Conservation (phyloP, 1,284 basidiomycete species). For the Coriolopsis trogii region DNA sequence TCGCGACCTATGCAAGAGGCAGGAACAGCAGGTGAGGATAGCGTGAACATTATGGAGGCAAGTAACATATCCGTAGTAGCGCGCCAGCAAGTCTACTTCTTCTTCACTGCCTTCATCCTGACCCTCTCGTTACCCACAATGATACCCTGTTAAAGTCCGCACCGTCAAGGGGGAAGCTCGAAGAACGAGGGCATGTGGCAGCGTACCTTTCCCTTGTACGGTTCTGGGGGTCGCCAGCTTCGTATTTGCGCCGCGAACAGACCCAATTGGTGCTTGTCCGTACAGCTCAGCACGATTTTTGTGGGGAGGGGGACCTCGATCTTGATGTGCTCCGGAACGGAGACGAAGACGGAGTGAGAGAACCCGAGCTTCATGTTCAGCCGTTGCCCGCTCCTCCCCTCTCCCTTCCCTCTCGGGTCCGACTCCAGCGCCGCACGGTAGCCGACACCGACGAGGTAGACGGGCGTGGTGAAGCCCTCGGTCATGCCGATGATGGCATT, state of each 20-base stretch:
- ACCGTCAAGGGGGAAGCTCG: constrained; percentile 5
- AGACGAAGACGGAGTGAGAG: constrained; percentile 85
- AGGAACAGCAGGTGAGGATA: not conserved
- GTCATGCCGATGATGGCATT: constrained; percentile 94
- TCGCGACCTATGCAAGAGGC: not conserved
- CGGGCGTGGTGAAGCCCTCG: constrained; percentile 80
- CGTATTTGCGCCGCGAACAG: constrained; percentile 89
- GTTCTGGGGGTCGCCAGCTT: constrained; percentile 88
- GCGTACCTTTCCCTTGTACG: constrained; percentile 94
- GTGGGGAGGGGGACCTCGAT: constrained; percentile 73
- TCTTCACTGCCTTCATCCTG: constrained; percentile 90
- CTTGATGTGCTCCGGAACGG: constrained; percentile 81
- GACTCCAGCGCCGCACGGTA: constrained; percentile 89
- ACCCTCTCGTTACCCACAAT: constrained; percentile 91
- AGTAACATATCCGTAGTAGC: constrained; percentile 14
- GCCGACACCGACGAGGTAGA: constrained; percentile 94
- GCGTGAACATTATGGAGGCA: constrained; percentile 9
- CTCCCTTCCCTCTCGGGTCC: constrained; percentile 69
- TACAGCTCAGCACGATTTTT: constrained; percentile 69
- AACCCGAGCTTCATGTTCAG: constrained; percentile 92
- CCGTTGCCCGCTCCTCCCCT: constrained; percentile 62
- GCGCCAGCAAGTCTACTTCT: constrained; percentile 71
- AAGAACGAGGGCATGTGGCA: constrained; percentile 4
- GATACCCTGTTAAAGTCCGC: constrained; percentile 66
- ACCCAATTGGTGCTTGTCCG: constrained; percentile 80